Conservation (phyloP, 495 filamentous ascomycete genomes). For the Talaromyces proteolyticus region DNA sequence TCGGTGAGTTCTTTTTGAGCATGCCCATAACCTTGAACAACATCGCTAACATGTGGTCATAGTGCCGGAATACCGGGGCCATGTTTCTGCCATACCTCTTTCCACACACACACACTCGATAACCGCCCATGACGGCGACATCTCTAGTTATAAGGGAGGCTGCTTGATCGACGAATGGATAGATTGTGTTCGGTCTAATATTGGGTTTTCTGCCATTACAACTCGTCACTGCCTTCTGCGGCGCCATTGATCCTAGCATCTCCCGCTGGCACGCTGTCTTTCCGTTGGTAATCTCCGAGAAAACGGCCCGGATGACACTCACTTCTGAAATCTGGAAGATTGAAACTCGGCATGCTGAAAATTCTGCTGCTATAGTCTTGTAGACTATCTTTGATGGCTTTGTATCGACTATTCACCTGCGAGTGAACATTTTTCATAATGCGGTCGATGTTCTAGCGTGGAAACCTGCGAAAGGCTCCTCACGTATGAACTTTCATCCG, state of each 20-base stretch:
- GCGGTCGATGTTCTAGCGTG: slow-evolving; percentile 73
- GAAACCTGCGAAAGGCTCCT: slow-evolving; percentile 65
- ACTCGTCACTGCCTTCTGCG: slow-evolving; percentile 70
- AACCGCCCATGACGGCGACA: slow-evolving; percentile 84
- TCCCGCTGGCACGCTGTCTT: too few species aligned
- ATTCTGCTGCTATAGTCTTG: slow-evolving; percentile 74
- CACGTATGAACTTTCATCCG: slow-evolving; percentile 68
- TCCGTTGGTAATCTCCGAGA: slow-evolving; percentile 10
- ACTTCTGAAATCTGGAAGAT: slow-evolving; percentile 42
- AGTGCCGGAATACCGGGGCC: slow-evolving; percentile 11
- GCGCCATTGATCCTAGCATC: too few species aligned
- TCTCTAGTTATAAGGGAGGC: slow-evolving; percentile 73
- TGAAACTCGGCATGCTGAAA: slow-evolving; percentile 52
- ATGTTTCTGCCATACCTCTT: neutral
- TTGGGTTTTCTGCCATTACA: slow-evolving; percentile 64
- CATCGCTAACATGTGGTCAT: slow-evolving; percentile 8
- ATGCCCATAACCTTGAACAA: slow-evolving; percentile 11
- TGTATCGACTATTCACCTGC: slow-evolving; percentile 79
- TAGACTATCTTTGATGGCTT: slow-evolving; percentile 85
- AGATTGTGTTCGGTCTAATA: slow-evolving; percentile 22
- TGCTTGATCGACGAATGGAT: slow-evolving; percentile 56
- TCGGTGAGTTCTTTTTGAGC: neutral
- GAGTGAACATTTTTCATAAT: slow-evolving; percentile 70
- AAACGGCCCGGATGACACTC: slow-evolving; percentile 31
- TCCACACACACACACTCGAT: slow-evolving; percentile 53